A percentile compares a stretch with the other conserved stretches of the same genome.
phyloP scores from a whole-genome alignment of 495 filamentous ascomycete genomes.

The Trichoderma reesei region DNA sequence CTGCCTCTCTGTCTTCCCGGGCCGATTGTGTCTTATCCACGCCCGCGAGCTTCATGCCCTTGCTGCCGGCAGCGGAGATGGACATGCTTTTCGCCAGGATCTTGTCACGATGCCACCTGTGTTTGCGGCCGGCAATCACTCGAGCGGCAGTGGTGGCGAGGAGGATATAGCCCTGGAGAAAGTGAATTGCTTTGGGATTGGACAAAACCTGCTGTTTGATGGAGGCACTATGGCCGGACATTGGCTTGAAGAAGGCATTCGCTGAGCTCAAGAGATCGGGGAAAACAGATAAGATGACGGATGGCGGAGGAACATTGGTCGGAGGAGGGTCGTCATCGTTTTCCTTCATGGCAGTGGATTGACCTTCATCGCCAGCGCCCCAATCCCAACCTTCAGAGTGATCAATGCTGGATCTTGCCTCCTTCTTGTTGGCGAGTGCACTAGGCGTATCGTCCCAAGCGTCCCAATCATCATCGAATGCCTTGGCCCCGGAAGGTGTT shows the following conservation, averaged over 20 bases:
- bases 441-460: slow-evolving; percentile 42
- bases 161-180: slow-evolving; percentile 43
- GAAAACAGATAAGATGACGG: slow-evolving; percentile 67
- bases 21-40: slow-evolving; percentile 69
- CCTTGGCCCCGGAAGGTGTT: slow-evolving; percentile 17
- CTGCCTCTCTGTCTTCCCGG: slow-evolving; percentile 79
- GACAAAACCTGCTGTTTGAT: slow-evolving; percentile 48
- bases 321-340: slow-evolving; percentile 45
- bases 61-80: slow-evolving; percentile 59
- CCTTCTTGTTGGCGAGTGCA: neutral
- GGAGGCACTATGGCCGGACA: slow-evolving; percentile 41
- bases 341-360: slow-evolving; percentile 12
- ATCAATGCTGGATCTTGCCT: neutral
- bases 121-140: slow-evolving; percentile 74
- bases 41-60: slow-evolving; percentile 81
- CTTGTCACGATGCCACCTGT: slow-evolving; percentile 83
- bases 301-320: slow-evolving; percentile 83
- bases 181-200: slow-evolving; percentile 43
- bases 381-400: slow-evolving; percentile 29
- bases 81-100: slow-evolving; percentile 81
- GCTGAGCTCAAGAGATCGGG: slow-evolving; percentile 52
- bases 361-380: slow-evolving; percentile 25
- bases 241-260: slow-evolving; percentile 43
- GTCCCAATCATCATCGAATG: slow-evolving; percentile 46
- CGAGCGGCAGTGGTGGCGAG: slow-evolving; percentile 60